Percentiles rank a stretch among this genome's conserved stretches.
phyloP scores from a whole-genome alignment of 805 yeast genomes.

The Ogataea angusta region DNA sequence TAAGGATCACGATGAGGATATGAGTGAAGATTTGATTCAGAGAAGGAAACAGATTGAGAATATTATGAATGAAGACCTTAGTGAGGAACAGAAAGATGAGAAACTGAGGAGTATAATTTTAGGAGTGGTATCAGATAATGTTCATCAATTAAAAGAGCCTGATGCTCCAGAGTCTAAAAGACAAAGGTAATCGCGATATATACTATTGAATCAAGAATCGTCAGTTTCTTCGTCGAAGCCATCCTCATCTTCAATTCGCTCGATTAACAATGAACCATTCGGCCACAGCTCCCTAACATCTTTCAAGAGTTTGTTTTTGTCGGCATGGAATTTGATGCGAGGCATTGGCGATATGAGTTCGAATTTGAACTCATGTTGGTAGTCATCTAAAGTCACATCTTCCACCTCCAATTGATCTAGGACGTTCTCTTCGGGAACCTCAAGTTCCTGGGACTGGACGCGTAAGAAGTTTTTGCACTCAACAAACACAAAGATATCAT shows the following conservation, averaged over 20 bases:
- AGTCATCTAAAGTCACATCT: constrained; percentile 10
- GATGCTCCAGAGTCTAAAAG: constrained; percentile 21
- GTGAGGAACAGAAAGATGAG: constrained; percentile 79
- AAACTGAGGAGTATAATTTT: constrained; percentile 65
- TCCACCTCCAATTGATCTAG: constrained; percentile 7
- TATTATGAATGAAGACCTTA: constrained; percentile 44
- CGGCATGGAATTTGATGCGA: constrained; percentile 29
- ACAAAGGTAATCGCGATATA: constrained; percentile 14
- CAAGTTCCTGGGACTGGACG: constrained; percentile 8
- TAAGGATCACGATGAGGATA: constrained; percentile 35
- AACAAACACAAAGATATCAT: constrained; percentile 49
- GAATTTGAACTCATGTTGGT: constrained; percentile 29
- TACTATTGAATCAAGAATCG: background rate
- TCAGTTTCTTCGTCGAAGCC: constrained; percentile 10
- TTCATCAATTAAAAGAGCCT: constrained; percentile 20
- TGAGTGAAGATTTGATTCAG: constrained; percentile 45
- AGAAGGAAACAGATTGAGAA: constrained; percentile 63
- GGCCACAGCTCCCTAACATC: constrained; percentile 36
- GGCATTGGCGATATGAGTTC: constrained; percentile 38
- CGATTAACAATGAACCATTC: constrained; percentile 36
- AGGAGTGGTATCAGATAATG: constrained; percentile 55
- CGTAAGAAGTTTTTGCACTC: constrained; percentile 36
- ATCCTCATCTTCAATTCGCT: constrained; percentile 24
- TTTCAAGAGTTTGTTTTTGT: constrained; percentile 12
- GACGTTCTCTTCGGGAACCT: constrained; percentile 12